These are phyloP conservation scores for Mycocentrospora acerina DNA, from an alignment of 2,329 filamentous ascomycete species.

Conservation along the genomic window DNA sequence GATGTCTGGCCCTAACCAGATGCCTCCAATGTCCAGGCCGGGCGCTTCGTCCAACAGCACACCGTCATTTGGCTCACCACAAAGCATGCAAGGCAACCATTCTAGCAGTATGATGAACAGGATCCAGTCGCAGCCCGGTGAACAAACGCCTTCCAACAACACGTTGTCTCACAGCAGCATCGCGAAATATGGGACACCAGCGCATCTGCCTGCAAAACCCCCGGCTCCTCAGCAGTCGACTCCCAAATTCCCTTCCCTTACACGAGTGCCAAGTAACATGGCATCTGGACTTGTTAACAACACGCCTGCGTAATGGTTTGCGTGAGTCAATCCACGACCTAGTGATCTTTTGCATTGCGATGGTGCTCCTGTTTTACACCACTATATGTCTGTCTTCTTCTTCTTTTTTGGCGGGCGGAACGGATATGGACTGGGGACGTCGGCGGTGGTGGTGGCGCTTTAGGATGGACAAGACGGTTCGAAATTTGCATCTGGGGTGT, in stretches of 20 bases:
- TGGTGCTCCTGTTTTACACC: too few species aligned
- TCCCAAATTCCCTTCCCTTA: slow-evolving; percentile 3
- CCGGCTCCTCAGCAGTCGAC: slow-evolving; percentile 39
- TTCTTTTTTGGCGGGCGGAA: too few species aligned
- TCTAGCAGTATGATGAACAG: slow-evolving; percentile 21
- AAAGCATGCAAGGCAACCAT: slow-evolving; percentile 24
- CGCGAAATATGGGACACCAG: slow-evolving; percentile 58
- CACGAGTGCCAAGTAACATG: too few species aligned
- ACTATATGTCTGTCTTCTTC: too few species aligned
- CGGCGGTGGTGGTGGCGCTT: too few species aligned
- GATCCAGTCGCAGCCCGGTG: slow-evolving; percentile 26
- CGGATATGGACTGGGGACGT: too few species aligned
- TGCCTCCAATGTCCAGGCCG: slow-evolving; percentile 25
- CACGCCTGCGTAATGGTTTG: too few species aligned
- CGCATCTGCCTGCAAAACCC: slow-evolving; percentile 58
- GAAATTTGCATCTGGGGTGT: too few species aligned
- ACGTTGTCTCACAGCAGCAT: slow-evolving; percentile 49
- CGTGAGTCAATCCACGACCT: too few species aligned
- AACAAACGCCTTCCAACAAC: slow-evolving; percentile 21
- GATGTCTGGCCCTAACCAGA: slow-evolving; percentile 24
- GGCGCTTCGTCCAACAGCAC: slow-evolving; percentile 30
- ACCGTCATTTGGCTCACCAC: slow-evolving; percentile 33
- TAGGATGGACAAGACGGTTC: too few species aligned
- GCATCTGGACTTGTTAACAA: neutral
- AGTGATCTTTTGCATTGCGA: too few species aligned